Evolutionary conservation across 495 filamentous ascomycete species (phyloP).

Genomic region (Penicillium maclennaniae): DNA sequence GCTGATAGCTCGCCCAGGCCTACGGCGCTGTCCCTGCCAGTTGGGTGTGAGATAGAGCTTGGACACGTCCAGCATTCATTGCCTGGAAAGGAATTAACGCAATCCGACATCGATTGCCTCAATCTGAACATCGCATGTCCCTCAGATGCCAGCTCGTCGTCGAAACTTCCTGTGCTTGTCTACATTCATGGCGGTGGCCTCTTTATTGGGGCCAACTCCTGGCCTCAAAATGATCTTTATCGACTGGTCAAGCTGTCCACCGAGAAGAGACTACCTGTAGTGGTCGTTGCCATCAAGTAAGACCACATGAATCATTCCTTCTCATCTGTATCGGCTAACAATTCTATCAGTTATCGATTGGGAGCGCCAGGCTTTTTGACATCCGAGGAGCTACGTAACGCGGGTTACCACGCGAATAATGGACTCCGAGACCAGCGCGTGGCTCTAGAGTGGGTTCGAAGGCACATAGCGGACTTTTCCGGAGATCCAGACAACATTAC

Average conservation of each 20-base stretch:
- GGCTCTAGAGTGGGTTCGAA: slow-evolving; percentile 35
- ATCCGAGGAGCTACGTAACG: slow-evolving; percentile 32
- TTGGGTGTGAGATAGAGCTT: slow-evolving; percentile 27
- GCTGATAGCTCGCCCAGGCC: slow-evolving; percentile 16
- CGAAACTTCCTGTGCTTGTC: slow-evolving; percentile 41
- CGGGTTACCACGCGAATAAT: slow-evolving; percentile 33
- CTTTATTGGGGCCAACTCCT: slow-evolving; percentile 35
- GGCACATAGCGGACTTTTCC: slow-evolving; percentile 50
- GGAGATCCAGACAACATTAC: slow-evolving; percentile 65
- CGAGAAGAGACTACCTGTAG: slow-evolving; percentile 36
- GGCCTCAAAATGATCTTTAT: slow-evolving; percentile 39
- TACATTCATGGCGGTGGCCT: slow-evolving; percentile 46
- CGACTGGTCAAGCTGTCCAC: slow-evolving; percentile 38
- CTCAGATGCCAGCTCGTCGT: slow-evolving; percentile 17
- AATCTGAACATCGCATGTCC: slow-evolving; percentile 44
- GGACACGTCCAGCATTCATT: slow-evolving; percentile 26
- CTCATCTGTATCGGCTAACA: slow-evolving; percentile 10
- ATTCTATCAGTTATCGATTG: slow-evolving; percentile 35
- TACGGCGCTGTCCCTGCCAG: slow-evolving; percentile 19
- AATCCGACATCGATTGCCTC: slow-evolving; percentile 38
- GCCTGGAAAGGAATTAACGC: slow-evolving; percentile 24
- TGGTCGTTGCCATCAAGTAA: slow-evolving; percentile 46
- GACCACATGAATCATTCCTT: slow-evolving; percentile 35
- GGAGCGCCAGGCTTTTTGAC: slow-evolving; percentile 50
- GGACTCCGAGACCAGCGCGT: slow-evolving; percentile 34